Evolutionary conservation across 371 early-diverging fungal species (phyloP), one percentile per base, ranked within the genome.

Genomic region (Dichotomocladium elegans): DNA sequence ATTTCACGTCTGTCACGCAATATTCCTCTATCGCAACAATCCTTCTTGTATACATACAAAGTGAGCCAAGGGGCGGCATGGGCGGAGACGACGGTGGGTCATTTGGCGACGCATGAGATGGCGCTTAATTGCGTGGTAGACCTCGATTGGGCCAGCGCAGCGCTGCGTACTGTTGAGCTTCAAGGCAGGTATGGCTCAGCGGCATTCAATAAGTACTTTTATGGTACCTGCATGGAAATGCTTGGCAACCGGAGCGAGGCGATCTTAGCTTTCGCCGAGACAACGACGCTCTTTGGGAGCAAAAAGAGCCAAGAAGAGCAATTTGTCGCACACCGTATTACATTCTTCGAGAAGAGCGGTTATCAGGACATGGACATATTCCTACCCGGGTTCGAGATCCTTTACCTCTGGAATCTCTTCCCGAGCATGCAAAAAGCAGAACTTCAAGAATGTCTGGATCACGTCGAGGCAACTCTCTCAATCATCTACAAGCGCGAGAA

Each of bases 351-450:
- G 28, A 60, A 72, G 24, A 77, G 73, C 44, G 78, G 74, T 2
- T 82, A 79, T 53, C 78, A 80, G 58, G 81, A 82, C 47, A 67
- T 81, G 35, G 74, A 72, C 21, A 70, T 71, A 25, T 64, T 72
- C 43, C 54, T 82, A 27, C 83, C 83, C 2, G 78, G 74, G 1
- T 53, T 83, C 6, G 86, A 85, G 50, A 77, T 85, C 10, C 49
- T 82, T 22, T 64, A 69, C 33, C 65, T 81, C 28, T 83, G 83
- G 82, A 83, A 83, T 40, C 64, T 70, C 0, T 82, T 81, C 53
- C 58, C 74, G 12, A 75, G 69, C 54, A 85, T 83, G 86, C 44
- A 78, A 14, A 47, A 57, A 0, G 61, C 60, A 10, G 24, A 51
- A 6, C 60, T 83, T 7, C 59, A 72, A 34, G 61, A 49, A 12